Conservation (phyloP, 106 monocot genomes). For the Apostasia shenzhenica region DNA sequence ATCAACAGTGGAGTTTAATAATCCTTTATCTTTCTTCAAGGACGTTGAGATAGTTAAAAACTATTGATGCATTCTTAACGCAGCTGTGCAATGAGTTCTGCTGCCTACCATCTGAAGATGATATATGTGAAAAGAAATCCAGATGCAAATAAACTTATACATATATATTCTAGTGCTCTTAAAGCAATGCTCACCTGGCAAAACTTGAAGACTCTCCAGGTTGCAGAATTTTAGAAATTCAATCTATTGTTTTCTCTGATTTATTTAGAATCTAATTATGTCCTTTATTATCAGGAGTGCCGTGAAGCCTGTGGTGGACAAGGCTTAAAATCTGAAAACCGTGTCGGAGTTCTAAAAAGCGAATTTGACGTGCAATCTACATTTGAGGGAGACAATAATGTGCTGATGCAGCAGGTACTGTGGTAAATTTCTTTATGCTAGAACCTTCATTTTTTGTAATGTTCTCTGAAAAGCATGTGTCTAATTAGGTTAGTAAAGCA, state of each 20-base stretch:
- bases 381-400: constrained; percentile 96
- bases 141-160: constrained; percentile 54
- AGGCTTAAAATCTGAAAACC: constrained; percentile 94
- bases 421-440: neutral
- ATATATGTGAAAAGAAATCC: constrained; percentile 73
- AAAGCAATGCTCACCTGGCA: constrained; percentile 86
- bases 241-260: neutral
- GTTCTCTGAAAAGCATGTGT: neutral
- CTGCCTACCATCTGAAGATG: constrained; percentile 55
- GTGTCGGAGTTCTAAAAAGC: constrained; percentile 65
- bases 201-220: constrained; percentile 95
- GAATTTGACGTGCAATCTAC: constrained; percentile 98
- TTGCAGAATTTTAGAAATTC: neutral
- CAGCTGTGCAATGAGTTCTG: constrained; percentile 84
- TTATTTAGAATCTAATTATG: neutral
- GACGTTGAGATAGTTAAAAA: neutral
- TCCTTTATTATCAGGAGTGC: constrained; percentile 55
- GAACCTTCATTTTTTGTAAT: neutral
- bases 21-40: neutral
- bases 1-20: neutral
- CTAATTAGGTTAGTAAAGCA: constrained; percentile 84
- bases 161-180: constrained; percentile 86
- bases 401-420: constrained; percentile 91
- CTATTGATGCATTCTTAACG: neutral
- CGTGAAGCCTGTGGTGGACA: constrained; percentile 99